Conservation (phyloP, 352 stramenopile species). For the Globisporangium acanthophoron region DNA sequence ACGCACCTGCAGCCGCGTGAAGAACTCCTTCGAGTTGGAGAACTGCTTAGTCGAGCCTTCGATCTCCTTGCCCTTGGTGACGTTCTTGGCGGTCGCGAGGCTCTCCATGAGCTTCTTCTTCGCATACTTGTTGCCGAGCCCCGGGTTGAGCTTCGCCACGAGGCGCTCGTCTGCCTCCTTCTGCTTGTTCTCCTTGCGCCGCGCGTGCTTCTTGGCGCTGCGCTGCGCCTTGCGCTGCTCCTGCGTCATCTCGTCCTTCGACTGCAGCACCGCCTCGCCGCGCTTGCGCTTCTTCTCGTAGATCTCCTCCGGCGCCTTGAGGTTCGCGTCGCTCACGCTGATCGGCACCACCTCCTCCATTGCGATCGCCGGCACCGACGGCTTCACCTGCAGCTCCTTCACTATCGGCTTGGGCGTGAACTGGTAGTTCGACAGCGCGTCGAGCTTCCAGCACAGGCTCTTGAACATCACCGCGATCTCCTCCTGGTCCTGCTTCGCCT, state of each 20-base stretch:
- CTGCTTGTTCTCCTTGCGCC: conserved; percentile 88
- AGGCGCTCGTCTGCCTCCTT: conserved; percentile 89
- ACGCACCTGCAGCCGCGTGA: conserved; percentile 61
- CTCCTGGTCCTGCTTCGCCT: conserved; percentile 89
- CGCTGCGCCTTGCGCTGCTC: conserved; percentile 80
- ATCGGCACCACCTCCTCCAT: conserved; percentile 85
- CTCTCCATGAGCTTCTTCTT: conserved; percentile 90
- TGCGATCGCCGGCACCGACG: conserved; percentile 69
- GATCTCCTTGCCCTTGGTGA: conserved; percentile 81
- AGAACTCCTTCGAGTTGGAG: conserved; percentile 88
- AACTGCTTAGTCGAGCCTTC: conserved; percentile 80
- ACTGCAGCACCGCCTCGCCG: conserved; percentile 71
- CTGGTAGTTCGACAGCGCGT: conserved; percentile 95
- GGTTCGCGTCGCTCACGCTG: conserved; percentile 79
- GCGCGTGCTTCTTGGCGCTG: conserved; percentile 88
- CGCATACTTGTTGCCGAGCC: conserved; percentile 94
- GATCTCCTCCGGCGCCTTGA: conserved; percentile 78
- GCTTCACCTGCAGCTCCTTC: conserved; percentile 87
- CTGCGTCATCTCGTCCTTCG: conserved; percentile 86
- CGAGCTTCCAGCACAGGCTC: conserved; percentile 92
- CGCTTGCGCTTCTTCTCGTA: conserved; percentile 87
- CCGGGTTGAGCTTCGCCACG: conserved; percentile 92
- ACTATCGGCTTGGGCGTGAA: conserved; percentile 92
- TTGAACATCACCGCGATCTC: conserved; percentile 95
- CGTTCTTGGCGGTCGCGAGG: conserved; percentile 71